Percentiles rank a stretch among this genome's conserved stretches.
These are phyloP conservation scores for Penicillium sumatraense DNA, from an alignment of 2,329 filamentous ascomycete species.

Conservation along the genomic window DNA sequence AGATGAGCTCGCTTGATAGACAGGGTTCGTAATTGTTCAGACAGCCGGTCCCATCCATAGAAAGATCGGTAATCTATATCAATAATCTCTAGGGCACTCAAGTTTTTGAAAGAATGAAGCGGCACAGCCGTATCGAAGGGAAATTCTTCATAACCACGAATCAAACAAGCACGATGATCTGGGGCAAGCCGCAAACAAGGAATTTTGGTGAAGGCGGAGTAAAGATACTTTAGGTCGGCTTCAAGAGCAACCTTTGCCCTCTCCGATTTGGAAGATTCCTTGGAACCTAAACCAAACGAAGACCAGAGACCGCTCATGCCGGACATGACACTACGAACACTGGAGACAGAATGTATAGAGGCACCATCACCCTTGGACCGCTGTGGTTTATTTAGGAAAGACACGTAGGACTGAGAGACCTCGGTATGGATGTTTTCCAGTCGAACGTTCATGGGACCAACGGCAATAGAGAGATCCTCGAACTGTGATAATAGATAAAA, in stretches of 20 bases:
- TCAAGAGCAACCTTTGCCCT: constrained; percentile 85
- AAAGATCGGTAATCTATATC: constrained; percentile 97
- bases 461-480: constrained; percentile 85
- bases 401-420: constrained; percentile 86
- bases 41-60: constrained; percentile 92
- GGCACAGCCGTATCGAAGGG: constrained; percentile 97
- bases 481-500: constrained; percentile 96
- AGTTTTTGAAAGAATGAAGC: constrained; percentile 95
- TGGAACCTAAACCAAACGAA: constrained; percentile 79
- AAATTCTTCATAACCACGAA: constrained; percentile 94
- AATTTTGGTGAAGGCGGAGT: constrained; percentile 98
- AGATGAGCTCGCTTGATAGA: constrained; percentile 85
- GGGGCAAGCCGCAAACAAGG: constrained; percentile 86
- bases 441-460: constrained; percentile 95
- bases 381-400: constrained; percentile 84
- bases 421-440: constrained; percentile 93
- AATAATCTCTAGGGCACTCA: constrained; percentile 90
- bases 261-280: constrained; percentile 81
- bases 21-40: constrained; percentile 88
- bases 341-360: constrained; percentile 94
- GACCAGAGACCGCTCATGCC: constrained; percentile 94
- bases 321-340: constrained; percentile 95
- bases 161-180: constrained; percentile 89
- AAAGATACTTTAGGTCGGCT: constrained; percentile 91
- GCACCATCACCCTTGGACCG: constrained; percentile 83